Percentiles rank a stretch among this genome's conserved stretches.
These are phyloP conservation scores for Seiridium cupressi DNA, from an alignment of 2,329 filamentous ascomycete species.

Conservation along the genomic window DNA sequence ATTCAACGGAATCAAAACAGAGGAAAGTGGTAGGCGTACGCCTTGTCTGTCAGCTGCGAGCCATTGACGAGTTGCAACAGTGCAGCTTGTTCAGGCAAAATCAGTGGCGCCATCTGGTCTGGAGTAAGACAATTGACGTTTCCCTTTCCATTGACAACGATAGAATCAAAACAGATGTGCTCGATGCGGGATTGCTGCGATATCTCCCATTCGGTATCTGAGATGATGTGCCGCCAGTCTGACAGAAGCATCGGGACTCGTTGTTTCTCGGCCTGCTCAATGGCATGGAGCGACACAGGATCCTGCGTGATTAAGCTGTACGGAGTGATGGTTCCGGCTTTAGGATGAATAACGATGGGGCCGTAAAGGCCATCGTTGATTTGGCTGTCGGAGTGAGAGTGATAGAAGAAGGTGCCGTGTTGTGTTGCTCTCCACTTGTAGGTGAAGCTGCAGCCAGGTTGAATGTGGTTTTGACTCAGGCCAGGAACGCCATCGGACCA, in stretches of 20 bases:
- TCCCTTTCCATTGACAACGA: slow-evolving; percentile 63
- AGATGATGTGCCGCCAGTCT: slow-evolving; percentile 56
- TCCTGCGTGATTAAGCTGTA: slow-evolving; percentile 47
- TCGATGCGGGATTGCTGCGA: slow-evolving; percentile 44
- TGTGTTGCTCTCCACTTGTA: slow-evolving; percentile 56
- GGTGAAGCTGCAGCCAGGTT: slow-evolving; percentile 43
- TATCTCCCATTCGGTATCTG: slow-evolving; percentile 43
- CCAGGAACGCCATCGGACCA: slow-evolving; percentile 63
- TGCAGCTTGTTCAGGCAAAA: slow-evolving; percentile 27
- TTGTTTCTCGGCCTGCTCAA: slow-evolving; percentile 46
- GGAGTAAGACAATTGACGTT: slow-evolving; percentile 48
- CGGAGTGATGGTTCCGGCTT: slow-evolving; percentile 33
- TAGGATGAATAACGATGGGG: slow-evolving; percentile 48
- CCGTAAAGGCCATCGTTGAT: slow-evolving; percentile 61
- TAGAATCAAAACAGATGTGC: slow-evolving; percentile 55
- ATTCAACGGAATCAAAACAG: not conserved
- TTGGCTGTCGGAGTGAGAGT: slow-evolving; percentile 54
- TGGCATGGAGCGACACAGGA: slow-evolving; percentile 35
- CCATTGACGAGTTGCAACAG: slow-evolving; percentile 27
- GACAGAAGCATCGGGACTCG: slow-evolving; percentile 49
- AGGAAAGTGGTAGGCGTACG: slow-evolving; percentile 21
- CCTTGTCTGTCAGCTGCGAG: slow-evolving; percentile 38
- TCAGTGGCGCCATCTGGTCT: slow-evolving; percentile 38
- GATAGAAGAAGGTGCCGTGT: slow-evolving; percentile 61
- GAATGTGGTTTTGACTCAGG: slow-evolving; percentile 51